Base-by-base conservation (phyloP, 2,329 filamentous ascomycete species). In the Microdochium trichocladiopsis region DNA sequence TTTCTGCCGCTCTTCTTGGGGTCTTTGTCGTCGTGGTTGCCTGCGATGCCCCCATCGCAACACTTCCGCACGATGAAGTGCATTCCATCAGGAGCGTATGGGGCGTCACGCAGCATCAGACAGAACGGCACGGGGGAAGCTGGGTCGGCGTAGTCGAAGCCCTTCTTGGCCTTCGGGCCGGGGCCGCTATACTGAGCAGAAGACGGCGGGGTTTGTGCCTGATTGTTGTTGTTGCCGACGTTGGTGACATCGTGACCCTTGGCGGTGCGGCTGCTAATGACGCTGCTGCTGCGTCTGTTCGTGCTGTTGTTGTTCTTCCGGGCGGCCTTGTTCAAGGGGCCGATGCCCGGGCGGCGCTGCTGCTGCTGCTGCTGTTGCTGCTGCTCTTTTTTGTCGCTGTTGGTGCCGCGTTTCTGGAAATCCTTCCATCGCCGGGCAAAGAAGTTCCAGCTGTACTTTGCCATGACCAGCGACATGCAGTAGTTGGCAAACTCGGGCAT, bases 401-500 rank as follows among this genome's bases (percentile, higher is more conserved):
- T 9, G 14, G 18, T 37, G 5, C 33, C 14, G 6, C 33, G 14
- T 37, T n/a, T 37, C 18, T n/a, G 12, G 33, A 5, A n/a, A 37
- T 16, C 33, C 14, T 21, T 45, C 21, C 18, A 37, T 37, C 16
- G 16, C 41, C 6, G 41, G 18, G 41, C 12, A 11, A 23, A 16
- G 23, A 51, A 25, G 10, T 50, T 53, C 50, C 47, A 51, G 4
- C 50, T 50, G 48, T 57, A 53, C 33, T 56, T 56, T 14, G 50
- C 25, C 22, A 54, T 24, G 47, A 57, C 28, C 23, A 52, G 50
- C 12, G 36, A 50, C 25, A 57, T 50, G 53, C 50, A 53, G 49
- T 52, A 50, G 43, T 54, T 57, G 22, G 52, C 49, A 14, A 56
- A 50, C 21, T 56, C 54, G 24, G 25, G 25, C 54, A 56, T 57